Conservation (phyloP, 148 eudicot genomes). For the Vaccinium corymbosum region DNA sequence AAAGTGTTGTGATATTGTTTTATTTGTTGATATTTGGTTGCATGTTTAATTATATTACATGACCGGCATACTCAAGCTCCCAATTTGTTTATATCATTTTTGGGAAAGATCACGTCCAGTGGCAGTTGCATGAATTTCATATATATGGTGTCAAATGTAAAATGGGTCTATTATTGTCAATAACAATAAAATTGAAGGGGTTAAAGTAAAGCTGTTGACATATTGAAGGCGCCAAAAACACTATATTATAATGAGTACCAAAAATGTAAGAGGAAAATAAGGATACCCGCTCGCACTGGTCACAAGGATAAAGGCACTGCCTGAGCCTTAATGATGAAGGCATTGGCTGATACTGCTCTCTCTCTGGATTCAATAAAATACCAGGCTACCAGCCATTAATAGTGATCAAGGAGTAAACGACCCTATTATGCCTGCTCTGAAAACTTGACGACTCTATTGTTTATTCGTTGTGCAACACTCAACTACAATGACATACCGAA, state of each 20-base stretch:
- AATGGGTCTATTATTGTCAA: neutral
- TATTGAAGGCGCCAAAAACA: neutral
- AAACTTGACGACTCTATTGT: neutral
- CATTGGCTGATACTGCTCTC: neutral
- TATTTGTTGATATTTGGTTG: neutral
- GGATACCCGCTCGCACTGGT: neutral
- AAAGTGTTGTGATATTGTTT: neutral
- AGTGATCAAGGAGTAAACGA: neutral
- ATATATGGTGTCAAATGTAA: neutral
- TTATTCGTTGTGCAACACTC: neutral
- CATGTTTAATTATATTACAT: neutral
- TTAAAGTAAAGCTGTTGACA: neutral
- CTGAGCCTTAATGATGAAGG: neutral
- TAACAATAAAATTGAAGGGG: neutral
- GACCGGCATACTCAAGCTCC: neutral
- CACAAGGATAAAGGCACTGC: neutral
- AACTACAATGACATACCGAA: neutral
- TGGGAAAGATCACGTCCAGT: neutral
- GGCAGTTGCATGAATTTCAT: neutral
- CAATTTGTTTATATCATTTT: neutral
- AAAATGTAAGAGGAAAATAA: neutral
- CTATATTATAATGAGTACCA: neutral
- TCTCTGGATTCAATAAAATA: neutral
- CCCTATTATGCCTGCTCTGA: neutral
- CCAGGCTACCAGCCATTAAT: neutral